These are phyloP conservation scores for Avena atlantica DNA, from an alignment of 176 grass and related monocot genomes.

Conservation along the genomic window DNA sequence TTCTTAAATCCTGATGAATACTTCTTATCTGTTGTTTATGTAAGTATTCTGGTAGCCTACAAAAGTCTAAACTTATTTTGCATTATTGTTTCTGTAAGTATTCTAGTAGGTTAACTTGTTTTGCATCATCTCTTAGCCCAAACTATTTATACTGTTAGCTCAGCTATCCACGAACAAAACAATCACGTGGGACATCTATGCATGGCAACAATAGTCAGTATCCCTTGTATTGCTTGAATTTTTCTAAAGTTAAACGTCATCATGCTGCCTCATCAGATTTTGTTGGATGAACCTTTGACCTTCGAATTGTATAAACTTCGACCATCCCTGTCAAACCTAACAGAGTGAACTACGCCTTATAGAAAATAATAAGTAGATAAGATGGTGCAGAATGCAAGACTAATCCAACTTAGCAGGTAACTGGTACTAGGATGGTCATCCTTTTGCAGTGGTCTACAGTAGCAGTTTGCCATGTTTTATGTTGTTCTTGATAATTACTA, in stretches of 20 bases:
- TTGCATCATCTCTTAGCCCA: background rate
- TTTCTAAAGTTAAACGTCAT: background rate
- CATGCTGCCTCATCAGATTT: background rate
- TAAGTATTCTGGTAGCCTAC: background rate
- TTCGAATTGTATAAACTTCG: background rate
- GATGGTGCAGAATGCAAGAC: background rate
- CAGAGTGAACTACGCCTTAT: background rate
- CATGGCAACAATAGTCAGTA: background rate
- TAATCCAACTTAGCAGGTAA: background rate
- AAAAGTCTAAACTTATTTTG: background rate
- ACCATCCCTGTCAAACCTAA: background rate
- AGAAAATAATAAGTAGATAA: background rate
- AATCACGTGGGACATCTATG: background rate
- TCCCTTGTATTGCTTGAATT: background rate
- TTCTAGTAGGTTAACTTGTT: background rate
- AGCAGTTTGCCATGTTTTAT: background rate
- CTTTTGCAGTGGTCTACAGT: background rate
- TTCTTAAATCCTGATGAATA: background rate
- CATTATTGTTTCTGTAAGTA: background rate
- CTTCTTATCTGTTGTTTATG: conserved; percentile 7
- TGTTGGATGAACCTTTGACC: background rate
- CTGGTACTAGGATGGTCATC: background rate
- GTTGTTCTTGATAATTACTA: background rate
- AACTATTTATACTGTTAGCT: background rate
- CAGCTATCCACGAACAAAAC: background rate